These are phyloP conservation scores for Fusarium robinianum DNA, from an alignment of 2,329 filamentous ascomycete genomes.

Conservation along the genomic window DNA sequence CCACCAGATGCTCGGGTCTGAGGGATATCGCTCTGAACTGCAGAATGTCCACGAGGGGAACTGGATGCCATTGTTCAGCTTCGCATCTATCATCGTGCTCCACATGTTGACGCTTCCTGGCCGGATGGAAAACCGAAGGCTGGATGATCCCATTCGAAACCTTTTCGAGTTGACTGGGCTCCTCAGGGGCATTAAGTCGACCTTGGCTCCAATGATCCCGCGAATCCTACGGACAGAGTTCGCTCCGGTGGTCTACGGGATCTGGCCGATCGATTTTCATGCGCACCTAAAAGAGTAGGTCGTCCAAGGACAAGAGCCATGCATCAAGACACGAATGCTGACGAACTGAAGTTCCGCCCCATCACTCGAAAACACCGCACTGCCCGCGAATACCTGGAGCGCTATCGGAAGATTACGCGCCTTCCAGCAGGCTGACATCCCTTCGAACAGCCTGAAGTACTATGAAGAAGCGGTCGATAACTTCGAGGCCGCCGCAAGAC, in stretches of 20 bases:
- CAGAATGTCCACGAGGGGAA: constrained; percentile 21
- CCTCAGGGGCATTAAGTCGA: constrained; percentile 30
- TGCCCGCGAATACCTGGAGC: constrained; percentile 31
- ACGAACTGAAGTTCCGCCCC: constrained; percentile 11
- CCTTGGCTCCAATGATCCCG: constrained; percentile 21
- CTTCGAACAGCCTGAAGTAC: constrained; percentile 18
- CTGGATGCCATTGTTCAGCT: constrained; percentile 45
- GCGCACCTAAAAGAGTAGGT: constrained; percentile 1
- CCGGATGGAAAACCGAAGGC: constrained; percentile 18
- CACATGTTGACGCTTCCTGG: constrained; percentile 34
- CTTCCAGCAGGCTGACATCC: constrained; percentile 31
- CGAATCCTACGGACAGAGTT: constrained; percentile 31
- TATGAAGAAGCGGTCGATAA: constrained; percentile 27
- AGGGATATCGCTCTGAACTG: constrained; percentile 35
- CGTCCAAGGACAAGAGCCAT: too few species aligned
- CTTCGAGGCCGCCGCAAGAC: constrained; percentile 23
- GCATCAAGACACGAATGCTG: not conserved
- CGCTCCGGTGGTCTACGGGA: constrained; percentile 30
- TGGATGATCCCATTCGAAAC: constrained; percentile 29
- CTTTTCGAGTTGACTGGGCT: constrained; percentile 29
- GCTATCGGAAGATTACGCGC: constrained; percentile 26
- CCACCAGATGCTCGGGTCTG: constrained; percentile 38
- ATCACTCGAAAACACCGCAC: constrained; percentile 22
- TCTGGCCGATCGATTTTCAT: constrained; percentile 20
- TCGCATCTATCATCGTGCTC: constrained; percentile 46